Percentiles rank a stretch among this genome's conserved stretches.
These are phyloP conservation scores for Peronospora destructor DNA, from an alignment of 352 stramenopile genomes.

Conservation along the genomic window DNA sequence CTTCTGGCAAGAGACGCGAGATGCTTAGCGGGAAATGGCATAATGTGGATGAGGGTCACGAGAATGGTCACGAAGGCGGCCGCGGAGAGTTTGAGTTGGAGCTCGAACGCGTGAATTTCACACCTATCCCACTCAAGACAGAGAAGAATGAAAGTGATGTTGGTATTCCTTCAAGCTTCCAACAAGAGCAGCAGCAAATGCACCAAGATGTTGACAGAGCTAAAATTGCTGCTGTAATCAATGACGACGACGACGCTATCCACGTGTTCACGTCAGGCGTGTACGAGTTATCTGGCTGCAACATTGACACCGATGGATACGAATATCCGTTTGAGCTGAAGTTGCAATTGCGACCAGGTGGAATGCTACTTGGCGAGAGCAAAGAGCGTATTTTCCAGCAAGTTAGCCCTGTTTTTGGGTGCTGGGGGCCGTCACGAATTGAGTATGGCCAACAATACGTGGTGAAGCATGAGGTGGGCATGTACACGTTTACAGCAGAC, in stretches of 20 bases:
- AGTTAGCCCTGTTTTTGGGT: conserved; percentile 31
- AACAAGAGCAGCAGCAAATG: background rate
- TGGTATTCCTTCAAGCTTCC: background rate
- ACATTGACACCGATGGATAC: conserved; percentile 61
- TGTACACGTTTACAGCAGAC: conserved; percentile 40
- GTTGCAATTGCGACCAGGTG: conserved; percentile 34
- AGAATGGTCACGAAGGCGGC: conserved; percentile 43
- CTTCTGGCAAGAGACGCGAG: conserved; percentile 17
- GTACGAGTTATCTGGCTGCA: conserved; percentile 51
- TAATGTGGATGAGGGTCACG: conserved; percentile 52
- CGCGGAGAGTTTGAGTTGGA: conserved; percentile 52
- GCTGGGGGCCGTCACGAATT: conserved; percentile 31
- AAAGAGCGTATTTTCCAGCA: conserved; percentile 61
- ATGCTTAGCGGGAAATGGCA: conserved; percentile 46
- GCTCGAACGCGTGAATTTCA: conserved; percentile 33
- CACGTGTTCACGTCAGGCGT: conserved; percentile 42
- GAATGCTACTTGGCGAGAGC: conserved; percentile 31
- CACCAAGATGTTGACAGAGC: background rate
- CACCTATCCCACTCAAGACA: conserved; percentile 8
- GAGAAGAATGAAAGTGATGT: conserved; percentile 12
- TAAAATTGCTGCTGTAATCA: conserved; percentile 5
- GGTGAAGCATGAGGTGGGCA: conserved; percentile 50
- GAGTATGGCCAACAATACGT: conserved; percentile 52
- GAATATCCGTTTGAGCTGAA: conserved; percentile 59
- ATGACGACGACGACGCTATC: conserved; percentile 31